Evolutionary conservation across 306 rosid species (phyloP), one percentile per base, ranked within the genome.

Genomic region (Dalbergia cultrata): DNA sequence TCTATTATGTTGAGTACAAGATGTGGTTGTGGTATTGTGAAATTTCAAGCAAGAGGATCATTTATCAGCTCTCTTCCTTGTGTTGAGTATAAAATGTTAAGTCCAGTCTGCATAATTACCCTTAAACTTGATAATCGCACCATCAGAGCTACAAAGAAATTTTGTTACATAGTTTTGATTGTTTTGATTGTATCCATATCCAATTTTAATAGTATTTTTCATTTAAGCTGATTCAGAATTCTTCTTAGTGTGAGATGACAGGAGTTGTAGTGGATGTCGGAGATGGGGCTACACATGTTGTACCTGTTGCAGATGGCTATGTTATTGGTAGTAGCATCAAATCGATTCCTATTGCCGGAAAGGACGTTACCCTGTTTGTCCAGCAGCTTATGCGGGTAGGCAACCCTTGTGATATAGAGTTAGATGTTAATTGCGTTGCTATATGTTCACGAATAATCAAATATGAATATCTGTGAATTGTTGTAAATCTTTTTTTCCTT

Each of bases 291-390:
- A 81, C 97, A 34, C 98, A 90, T 87, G 88, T 96, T 81, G 99
- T 96, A 67, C 99, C 99, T 54, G 98, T 96, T 82, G 99, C 99
- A 16, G 99, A 96, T 82, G 99, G 98, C 80, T 96, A 93, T 84
- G 99, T 96, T 57, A 96, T 96, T 79, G 99, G 99, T 74, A 90
- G 98, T 82, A 96, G 99, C 89, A 96, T 96, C 74, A 96, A 88
- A 90, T 92, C 99, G 0, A 52, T 93, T 89, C 99, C 99, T 58
- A 88, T 96, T 72, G 82, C 98, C 3, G 99, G 99, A 83, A 96
- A 92, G 76, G 99, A 96, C 64, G 92, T 93, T 61, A 93, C 99
- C 52, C 97, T 90, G 67, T 96, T 96, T 74, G 88, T 96, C 78
- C 99, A 96, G 83, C 97, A 96, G 87, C 99, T 96, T 79, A 93